Conservation (phyloP, 768 basidiomycete genomes). For the Podaxis rugospora region DNA sequence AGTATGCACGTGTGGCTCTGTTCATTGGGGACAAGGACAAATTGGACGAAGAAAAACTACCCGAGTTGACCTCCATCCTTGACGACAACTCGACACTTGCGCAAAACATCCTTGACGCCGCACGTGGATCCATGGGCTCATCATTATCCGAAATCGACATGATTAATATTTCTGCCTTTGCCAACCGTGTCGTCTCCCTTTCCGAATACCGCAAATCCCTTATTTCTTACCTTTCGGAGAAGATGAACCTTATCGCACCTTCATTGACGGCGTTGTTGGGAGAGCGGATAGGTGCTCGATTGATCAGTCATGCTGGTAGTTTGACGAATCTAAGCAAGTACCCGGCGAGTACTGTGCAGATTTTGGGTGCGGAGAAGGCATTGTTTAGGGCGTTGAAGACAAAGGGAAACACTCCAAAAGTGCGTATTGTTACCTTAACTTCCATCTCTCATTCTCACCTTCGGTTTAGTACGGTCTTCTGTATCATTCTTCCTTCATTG, state of each 20-base stretch:
- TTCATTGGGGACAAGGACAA: constrained; percentile 89
- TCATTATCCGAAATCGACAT: constrained; percentile 89
- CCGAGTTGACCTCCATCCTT: constrained; percentile 72
- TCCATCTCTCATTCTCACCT: background rate
- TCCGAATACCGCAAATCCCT: constrained; percentile 93
- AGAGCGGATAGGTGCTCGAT: constrained; percentile 85
- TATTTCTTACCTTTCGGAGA: constrained; percentile 83
- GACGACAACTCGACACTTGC: constrained; percentile 84
- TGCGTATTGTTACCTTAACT: constrained; percentile 23
- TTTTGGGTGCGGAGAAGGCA: constrained; percentile 96
- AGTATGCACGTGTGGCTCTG: constrained; percentile 81
- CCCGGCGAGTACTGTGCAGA: constrained; percentile 97
- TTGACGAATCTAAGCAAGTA: constrained; percentile 97
- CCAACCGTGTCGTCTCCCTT: constrained; percentile 84
- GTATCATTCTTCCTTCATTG: constrained; percentile 96
- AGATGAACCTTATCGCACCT: constrained; percentile 97
- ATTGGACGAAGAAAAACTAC: constrained; percentile 73
- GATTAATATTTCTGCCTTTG: constrained; percentile 92
- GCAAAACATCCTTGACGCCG: constrained; percentile 92
- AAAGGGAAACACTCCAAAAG: constrained; percentile 98
- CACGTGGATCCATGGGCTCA: constrained; percentile 92
- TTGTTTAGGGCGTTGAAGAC: constrained; percentile 97
- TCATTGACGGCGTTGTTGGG: constrained; percentile 88
- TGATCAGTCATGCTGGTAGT: constrained; percentile 95
- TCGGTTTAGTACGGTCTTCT: constrained; percentile 83